Conservation (phyloP, 164 flowering plant genomes). For the Pachysandra terminalis region DNA sequence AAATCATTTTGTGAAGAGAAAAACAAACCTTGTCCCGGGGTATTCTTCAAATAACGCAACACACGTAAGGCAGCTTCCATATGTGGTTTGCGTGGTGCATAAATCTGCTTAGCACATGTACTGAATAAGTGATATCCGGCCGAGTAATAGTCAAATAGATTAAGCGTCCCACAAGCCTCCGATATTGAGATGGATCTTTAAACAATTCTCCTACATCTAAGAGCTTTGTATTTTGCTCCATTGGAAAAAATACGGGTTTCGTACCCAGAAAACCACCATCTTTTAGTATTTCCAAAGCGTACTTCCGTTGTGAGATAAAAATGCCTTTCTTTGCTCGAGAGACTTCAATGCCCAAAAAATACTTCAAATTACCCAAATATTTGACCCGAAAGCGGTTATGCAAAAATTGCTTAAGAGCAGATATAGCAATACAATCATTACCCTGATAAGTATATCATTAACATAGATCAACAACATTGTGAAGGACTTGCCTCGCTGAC, state of each 20-base stretch:
- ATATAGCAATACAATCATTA: too few species aligned
- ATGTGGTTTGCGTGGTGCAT: neutral
- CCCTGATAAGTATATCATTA: too few species aligned
- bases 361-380: too few species aligned
- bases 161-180: neutral
- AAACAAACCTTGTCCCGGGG: neutral
- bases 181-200: neutral
- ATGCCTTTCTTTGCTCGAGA: too few species aligned
- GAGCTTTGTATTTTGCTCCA: neutral
- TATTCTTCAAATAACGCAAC: conserved; percentile 4
- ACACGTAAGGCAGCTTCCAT: neutral
- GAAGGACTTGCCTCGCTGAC: too few species aligned
- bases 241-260: neutral
- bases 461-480: too few species aligned
- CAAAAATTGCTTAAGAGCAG: too few species aligned
- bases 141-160: neutral
- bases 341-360: too few species aligned
- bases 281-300: neutral
- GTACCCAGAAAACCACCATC: neutral
- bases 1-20: too few species aligned
- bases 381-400: too few species aligned
- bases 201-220: neutral
- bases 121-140: neutral
- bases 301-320: too few species aligned
- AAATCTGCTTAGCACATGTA: neutral